A percentile compares a stretch with the other conserved stretches of the same genome.
These are phyloP conservation scores for Arthrobotrys musiformis DNA, from an alignment of 2,329 filamentous ascomycete species.

Conservation along the genomic window DNA sequence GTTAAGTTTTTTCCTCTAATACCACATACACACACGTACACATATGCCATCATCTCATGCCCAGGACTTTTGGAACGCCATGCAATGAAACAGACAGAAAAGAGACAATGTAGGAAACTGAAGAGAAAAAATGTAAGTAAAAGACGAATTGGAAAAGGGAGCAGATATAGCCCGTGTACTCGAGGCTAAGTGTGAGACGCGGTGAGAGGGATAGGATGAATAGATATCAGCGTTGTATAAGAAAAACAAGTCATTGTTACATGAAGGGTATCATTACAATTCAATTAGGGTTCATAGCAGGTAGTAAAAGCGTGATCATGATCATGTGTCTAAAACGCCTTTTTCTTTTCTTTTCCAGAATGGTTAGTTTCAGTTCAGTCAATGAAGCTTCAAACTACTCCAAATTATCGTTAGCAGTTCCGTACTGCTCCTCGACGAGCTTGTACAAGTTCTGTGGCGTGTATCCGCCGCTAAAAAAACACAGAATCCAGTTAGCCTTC, in stretches of 20 bases:
- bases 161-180: background rate
- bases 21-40: background rate
- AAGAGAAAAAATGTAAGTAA: background rate
- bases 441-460: constrained; percentile 51
- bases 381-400: constrained; percentile 14
- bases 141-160: background rate
- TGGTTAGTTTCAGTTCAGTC: background rate
- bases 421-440: constrained; percentile 54
- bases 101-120: background rate
- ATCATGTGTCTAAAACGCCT: constrained; percentile 3
- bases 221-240: background rate
- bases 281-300: background rate
- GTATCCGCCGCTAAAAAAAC: constrained; percentile 43
- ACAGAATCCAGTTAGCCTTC: background rate
- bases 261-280: constrained; percentile 27
- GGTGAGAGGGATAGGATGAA: background rate
- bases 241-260: background rate
- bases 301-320: background rate
- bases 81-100: constrained; percentile 1
- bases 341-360: background rate
- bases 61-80: constrained; percentile 14
- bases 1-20: background rate
- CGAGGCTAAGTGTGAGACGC: background rate
- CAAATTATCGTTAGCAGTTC: constrained; percentile 20
- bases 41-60: constrained; percentile 1